Evolutionary conservation across 805 yeast genomes (phyloP).

Genomic region (Metschnikowia lachancei): DNA sequence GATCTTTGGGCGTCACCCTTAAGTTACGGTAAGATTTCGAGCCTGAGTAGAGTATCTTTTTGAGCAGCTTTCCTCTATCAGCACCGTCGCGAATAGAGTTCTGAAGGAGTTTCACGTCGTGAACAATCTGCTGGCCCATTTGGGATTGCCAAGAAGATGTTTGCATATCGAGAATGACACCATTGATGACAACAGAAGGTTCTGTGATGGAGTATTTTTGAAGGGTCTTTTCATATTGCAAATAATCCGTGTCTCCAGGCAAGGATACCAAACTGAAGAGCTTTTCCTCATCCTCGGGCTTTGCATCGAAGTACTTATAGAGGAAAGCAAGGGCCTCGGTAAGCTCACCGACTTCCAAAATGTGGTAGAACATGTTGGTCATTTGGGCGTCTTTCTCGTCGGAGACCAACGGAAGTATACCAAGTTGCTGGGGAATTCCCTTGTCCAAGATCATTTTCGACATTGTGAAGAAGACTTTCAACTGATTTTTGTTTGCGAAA

Average conservation of each 20-base stretch:
- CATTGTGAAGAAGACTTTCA: conserved; percentile 49
- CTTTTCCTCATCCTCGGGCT: conserved; percentile 25
- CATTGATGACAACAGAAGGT: conserved; percentile 68
- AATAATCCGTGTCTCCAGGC: conserved; percentile 19
- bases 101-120: conserved; percentile 47
- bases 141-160: conserved; percentile 53
- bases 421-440: conserved; percentile 75
- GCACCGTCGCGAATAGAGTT: conserved; percentile 24
- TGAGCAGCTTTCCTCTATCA: conserved; percentile 29
- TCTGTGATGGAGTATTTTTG: conserved; percentile 34
- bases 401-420: conserved; percentile 64
- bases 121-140: conserved; percentile 49
- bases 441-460: conserved; percentile 49
- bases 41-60: conserved; percentile 41
- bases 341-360: conserved; percentile 28
- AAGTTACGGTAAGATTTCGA: conserved; percentile 47
- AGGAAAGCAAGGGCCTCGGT: conserved; percentile 40
- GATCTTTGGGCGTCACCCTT: conserved; percentile 34
- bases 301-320: conserved; percentile 34
- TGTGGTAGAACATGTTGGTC: conserved; percentile 34
- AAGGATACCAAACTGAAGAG: conserved; percentile 22
- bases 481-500: conserved; percentile 51
- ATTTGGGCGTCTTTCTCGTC: conserved; percentile 27
- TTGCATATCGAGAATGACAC: conserved; percentile 56
- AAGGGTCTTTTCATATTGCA: conserved; percentile 24